A percentile compares a stretch with the other conserved stretches of the same genome.
Conservation (phyloP, 306 rosid species). For the Myrica gale region DNA sequence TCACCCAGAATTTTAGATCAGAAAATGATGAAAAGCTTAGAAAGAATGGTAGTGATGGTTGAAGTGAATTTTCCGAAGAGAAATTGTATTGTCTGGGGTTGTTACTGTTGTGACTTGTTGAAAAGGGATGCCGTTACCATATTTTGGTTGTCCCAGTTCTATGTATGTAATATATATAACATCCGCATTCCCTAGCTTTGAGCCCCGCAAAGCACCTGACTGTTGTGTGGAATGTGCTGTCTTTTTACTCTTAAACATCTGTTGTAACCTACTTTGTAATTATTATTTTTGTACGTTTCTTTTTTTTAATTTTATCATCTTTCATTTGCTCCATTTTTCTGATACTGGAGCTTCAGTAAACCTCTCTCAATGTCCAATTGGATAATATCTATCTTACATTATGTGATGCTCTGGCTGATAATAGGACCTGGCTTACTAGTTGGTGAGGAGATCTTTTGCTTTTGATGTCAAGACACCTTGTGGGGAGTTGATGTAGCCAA, state of each 20-base stretch:
- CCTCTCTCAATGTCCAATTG: neutral
- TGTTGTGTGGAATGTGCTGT: neutral
- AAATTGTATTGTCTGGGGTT: constrained; percentile 8
- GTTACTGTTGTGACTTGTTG: constrained; percentile 1
- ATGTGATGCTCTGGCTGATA: neutral
- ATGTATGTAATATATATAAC: neutral
- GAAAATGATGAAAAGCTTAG: neutral
- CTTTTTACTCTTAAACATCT: constrained; percentile 9
- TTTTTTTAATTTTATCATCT: neutral
- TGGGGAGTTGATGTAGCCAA: too few species aligned
- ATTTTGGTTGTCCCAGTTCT: neutral
- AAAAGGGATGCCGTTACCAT: neutral
- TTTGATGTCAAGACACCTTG: too few species aligned
- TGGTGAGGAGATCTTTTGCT: too few species aligned
- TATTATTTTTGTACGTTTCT: neutral
- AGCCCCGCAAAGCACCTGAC: constrained; percentile 4
- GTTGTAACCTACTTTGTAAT: neutral
- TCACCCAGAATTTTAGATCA: neutral
- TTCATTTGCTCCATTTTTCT: neutral
- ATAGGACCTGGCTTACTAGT: too few species aligned
- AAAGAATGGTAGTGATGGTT: neutral
- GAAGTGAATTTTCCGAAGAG: neutral
- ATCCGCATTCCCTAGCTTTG: neutral
- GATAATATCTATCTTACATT: neutral
- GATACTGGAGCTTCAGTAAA: neutral